Conservation (phyloP, 2,329 filamentous ascomycete species). For the Trichoderma sp. region DNA sequence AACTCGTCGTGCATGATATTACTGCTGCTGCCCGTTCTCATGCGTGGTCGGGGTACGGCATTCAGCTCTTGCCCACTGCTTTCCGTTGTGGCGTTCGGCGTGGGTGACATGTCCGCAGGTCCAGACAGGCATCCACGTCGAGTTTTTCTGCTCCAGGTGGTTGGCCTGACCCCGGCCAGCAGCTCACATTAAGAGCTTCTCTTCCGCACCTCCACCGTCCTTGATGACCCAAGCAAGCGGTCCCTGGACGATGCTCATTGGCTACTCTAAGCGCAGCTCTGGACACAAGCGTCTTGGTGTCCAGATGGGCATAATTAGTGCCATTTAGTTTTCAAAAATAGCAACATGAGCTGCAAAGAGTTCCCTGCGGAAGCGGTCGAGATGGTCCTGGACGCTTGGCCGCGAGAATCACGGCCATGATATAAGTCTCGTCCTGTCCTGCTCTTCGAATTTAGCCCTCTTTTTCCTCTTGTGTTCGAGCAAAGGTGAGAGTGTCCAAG, state of each 20-base stretch:
- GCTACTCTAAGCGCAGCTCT: conserved; percentile 51
- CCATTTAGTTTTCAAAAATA: conserved; percentile 44
- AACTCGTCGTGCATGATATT: not conserved
- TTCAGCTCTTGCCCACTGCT: conserved; percentile 5
- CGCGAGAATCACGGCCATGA: conserved; percentile 51
- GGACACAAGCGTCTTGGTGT: conserved; percentile 33
- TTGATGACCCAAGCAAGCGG: conserved; percentile 25
- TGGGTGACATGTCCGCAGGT: conserved; percentile 26
- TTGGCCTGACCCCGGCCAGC: conserved; percentile 27
- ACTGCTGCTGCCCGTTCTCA: too few species aligned
- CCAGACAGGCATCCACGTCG: conserved; percentile 23
- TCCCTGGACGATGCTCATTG: conserved; percentile 46
- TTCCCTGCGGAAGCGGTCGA: conserved; percentile 29
- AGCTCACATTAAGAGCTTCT: conserved; percentile 31
- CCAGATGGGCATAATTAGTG: conserved; percentile 34
- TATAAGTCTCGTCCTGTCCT: conserved; percentile 60
- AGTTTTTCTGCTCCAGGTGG: conserved; percentile 23
- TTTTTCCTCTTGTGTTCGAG: conserved; percentile 45
- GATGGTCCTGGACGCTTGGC: conserved; percentile 39
- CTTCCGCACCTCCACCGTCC: conserved; percentile 38
- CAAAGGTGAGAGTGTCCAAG: conserved; percentile 53
- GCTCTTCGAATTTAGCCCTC: conserved; percentile 46
- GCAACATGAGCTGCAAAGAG: conserved; percentile 36
- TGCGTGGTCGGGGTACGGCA: not conserved
- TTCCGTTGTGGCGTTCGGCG: conserved; percentile 21